Percentiles rank a stretch among this genome's conserved stretches.
phyloP scores from a whole-genome alignment of 83 land plant species.

The Diphasiastrum complanatum region DNA sequence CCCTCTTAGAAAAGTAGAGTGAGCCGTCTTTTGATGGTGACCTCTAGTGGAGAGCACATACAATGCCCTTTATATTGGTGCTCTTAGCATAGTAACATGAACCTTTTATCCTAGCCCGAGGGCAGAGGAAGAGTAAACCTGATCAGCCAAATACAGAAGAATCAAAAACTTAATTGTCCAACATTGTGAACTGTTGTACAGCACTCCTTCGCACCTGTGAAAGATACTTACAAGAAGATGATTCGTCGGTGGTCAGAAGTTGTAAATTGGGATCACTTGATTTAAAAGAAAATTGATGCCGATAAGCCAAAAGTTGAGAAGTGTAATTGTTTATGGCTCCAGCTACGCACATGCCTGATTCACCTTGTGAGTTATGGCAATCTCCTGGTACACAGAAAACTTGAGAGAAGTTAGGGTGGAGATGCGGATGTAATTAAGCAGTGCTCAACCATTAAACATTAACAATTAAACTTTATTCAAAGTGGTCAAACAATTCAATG shows the following conservation, averaged over 20 bases:
- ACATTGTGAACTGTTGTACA: background rate
- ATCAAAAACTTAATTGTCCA: background rate
- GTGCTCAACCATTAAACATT: background rate
- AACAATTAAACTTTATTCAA: too few relatives aligned
- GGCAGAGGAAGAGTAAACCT: too few relatives aligned
- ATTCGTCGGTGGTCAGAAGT: background rate
- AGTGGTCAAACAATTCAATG: too few relatives aligned
- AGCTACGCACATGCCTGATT: slow-evolving; percentile 20
- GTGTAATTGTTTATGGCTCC: slow-evolving; percentile 35
- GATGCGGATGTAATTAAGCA: background rate
- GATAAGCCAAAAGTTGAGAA: slow-evolving; percentile 7
- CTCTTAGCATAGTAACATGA: too few relatives aligned
- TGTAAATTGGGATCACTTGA: background rate
- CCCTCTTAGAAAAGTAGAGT: too few relatives aligned
- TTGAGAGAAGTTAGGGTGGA: background rate
- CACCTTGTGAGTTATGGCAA: slow-evolving; percentile 24
- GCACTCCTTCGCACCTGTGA: background rate
- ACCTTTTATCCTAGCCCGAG: background rate
- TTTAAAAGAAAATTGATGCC: background rate
- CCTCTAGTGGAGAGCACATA: too few relatives aligned
- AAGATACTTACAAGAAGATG: background rate
- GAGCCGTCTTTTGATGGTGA: too few relatives aligned
- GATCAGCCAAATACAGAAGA: background rate
- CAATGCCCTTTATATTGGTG: too few relatives aligned
- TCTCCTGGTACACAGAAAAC: slow-evolving; percentile 21